Base-by-base conservation (phyloP, 306 rosid species). In the Fragaria vesca region DNA sequence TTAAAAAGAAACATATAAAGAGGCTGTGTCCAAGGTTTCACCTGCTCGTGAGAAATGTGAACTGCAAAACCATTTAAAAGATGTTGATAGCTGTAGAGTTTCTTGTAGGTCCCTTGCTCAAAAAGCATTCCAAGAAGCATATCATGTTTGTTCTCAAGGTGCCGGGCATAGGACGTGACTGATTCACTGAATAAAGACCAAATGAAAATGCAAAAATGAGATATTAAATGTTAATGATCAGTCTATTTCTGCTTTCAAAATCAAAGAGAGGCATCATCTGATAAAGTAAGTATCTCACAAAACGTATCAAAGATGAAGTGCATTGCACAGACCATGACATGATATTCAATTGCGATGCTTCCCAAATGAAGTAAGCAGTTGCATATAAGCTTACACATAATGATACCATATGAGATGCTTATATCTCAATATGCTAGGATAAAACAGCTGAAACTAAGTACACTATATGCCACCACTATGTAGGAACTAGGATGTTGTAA, bases 1-100 rank as follows among this genome's bases (percentile, higher is more conserved):
- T 61, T 48, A 61, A 74, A 57, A 62, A 62, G 26, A 46, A 73
- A 50, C 77, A 47, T 61, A 46, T 43, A 77, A 80, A 51, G 73
- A 67, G 55, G 83, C 81, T 52, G 72, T 77, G 65, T 81, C 68
- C 82, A 76, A 85, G 77, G 81, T 87, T 87, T 90, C 89, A 96
- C 99, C 99, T 96, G 98, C 75, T 96, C 92, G 9, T 85, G 93
- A 20, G 99, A 85, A 73, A 91, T 82, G 81, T 93, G 94, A 86
- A 91, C 98, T 74, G 99, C 87, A 91, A 96, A 96, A 28, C 99
- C 99, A 85, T 96, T 96, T 83, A 96, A 83, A 81, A 96, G 99
- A 91, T 96, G 99, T 6, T 88, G 84, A 85, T 93, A 96, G 78
- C 98, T 96, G 68, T 96, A 96, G 55, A 96, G 91, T 83, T 96